Conservation (phyloP, 768 basidiomycete species). For the Tylopilus plumbeoviolaceoides region DNA sequence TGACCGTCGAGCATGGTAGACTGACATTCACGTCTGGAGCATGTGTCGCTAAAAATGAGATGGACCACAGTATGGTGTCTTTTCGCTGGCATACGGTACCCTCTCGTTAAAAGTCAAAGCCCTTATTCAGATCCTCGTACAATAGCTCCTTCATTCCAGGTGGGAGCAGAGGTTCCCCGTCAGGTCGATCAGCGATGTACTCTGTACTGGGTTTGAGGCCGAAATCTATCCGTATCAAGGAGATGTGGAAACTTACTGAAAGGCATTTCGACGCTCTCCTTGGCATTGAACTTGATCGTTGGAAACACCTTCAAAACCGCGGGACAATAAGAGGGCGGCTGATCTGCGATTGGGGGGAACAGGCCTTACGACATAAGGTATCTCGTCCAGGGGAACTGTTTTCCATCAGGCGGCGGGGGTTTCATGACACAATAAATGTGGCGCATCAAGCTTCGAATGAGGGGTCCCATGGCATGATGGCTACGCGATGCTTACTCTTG, state of each 20-base stretch:
- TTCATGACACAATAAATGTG: background rate
- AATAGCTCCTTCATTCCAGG: slow-evolving; percentile 87
- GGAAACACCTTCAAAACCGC: slow-evolving; percentile 69
- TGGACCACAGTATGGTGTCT: too few relatives aligned
- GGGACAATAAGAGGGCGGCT: background rate
- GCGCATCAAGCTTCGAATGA: background rate
- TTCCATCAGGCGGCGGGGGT: background rate
- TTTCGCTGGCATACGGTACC: too few relatives aligned
- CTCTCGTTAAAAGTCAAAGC: slow-evolving; percentile 51
- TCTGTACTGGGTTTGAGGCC: slow-evolving; percentile 28
- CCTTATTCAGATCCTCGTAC: slow-evolving; percentile 80
- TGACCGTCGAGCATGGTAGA: background rate
- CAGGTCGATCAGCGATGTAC: slow-evolving; percentile 43
- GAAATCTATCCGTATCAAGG: background rate
- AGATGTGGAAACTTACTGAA: slow-evolving; percentile 59
- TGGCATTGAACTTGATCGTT: slow-evolving; percentile 80
- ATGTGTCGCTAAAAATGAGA: too few relatives aligned
- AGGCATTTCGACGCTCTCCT: slow-evolving; percentile 97
- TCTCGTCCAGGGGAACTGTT: slow-evolving; percentile 59
- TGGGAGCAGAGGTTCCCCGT: slow-evolving; percentile 71
- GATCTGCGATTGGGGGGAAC: background rate
- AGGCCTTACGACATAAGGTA: slow-evolving; percentile 63
- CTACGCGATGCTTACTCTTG: slow-evolving; percentile 40
- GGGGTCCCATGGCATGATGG: background rate
- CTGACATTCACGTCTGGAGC: background rate